These are phyloP conservation scores for Solanum verrucosum DNA, from an alignment of 257 asterid species.

Conservation along the genomic window DNA sequence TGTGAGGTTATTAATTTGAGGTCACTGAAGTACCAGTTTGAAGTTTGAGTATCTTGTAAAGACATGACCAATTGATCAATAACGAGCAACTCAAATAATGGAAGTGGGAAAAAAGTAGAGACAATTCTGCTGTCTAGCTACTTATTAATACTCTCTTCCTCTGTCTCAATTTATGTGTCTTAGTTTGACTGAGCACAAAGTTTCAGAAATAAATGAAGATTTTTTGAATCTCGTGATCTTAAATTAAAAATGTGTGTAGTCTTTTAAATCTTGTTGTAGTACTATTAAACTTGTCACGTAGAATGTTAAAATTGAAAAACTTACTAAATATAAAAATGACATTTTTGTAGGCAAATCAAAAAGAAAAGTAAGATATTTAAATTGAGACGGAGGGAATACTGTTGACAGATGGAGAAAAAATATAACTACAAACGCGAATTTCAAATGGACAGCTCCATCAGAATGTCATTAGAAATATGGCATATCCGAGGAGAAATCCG, in stretches of 20 bases:
- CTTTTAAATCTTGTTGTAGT: too few relatives aligned
- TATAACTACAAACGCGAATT: not conserved
- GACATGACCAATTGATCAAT: not conserved
- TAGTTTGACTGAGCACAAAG: not conserved
- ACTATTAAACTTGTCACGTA: not conserved
- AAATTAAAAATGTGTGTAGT: not conserved
- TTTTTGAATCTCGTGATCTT: not conserved
- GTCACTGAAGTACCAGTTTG: slow-evolving; percentile 1
- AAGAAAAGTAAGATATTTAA: too few relatives aligned
- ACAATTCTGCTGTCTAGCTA: not conserved
- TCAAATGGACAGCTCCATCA: not conserved
- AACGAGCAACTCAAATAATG: not conserved
- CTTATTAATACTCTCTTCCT: not conserved
- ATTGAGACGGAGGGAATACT: too few relatives aligned
- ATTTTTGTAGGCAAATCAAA: too few relatives aligned
- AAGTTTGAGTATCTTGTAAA: not conserved
- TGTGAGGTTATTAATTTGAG: not conserved
- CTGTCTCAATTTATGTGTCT: not conserved
- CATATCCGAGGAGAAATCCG: not conserved
- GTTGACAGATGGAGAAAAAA: not conserved
- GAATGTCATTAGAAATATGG: not conserved
- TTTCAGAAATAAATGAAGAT: not conserved
- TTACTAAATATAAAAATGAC: too few relatives aligned
- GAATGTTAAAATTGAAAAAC: too few relatives aligned
- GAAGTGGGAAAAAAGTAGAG: not conserved